These are phyloP conservation scores for Danielia oregonensis DNA, from an alignment of 805 yeast genomes.

Conservation along the genomic window DNA sequence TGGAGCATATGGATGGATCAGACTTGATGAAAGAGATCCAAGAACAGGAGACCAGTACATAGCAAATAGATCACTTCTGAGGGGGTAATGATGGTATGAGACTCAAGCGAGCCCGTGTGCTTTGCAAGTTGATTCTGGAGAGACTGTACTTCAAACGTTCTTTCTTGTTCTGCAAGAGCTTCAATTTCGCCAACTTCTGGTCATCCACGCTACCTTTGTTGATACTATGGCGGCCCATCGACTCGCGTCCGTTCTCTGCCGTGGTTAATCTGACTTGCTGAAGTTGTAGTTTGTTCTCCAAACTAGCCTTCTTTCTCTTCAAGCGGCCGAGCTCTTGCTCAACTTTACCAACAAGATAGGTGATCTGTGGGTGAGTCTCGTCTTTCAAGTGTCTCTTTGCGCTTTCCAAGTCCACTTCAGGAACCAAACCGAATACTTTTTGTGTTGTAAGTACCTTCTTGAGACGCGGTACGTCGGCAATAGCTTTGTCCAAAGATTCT, in stretches of 20 bases:
- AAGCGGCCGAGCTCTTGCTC: slow-evolving; percentile 30
- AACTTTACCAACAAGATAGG: slow-evolving; percentile 25
- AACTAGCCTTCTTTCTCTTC: slow-evolving; percentile 27
- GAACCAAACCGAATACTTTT: slow-evolving; percentile 48
- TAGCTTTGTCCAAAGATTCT: slow-evolving; percentile 28
- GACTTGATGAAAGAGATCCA: slow-evolving; percentile 13
- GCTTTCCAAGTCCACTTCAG: slow-evolving; percentile 42
- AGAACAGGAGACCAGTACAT: not conserved
- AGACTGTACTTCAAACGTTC: slow-evolving; percentile 41
- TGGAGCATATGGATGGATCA: slow-evolving; percentile 35
- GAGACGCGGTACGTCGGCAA: slow-evolving; percentile 39
- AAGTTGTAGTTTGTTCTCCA: slow-evolving; percentile 36
- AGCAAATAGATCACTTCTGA: not conserved
- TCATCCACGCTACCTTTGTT: slow-evolving; percentile 23
- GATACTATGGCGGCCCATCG: slow-evolving; percentile 11
- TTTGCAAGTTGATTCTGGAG: slow-evolving; percentile 20
- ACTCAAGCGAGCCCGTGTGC: slow-evolving; percentile 12
- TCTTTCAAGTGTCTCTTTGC: slow-evolving; percentile 35
- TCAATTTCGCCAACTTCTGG: slow-evolving; percentile 35
- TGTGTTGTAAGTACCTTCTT: slow-evolving; percentile 39
- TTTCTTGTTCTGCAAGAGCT: slow-evolving; percentile 39
- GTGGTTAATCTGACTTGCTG: slow-evolving; percentile 36
- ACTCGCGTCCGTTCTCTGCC: slow-evolving; percentile 11
- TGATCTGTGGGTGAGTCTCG: slow-evolving; percentile 42
- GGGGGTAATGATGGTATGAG: slow-evolving; percentile 11